Evolutionary conservation across 176 grass and related monocot genomes (phyloP), one percentile per base, ranked within the genome.

Genomic region (Oryza australiensis): DNA sequence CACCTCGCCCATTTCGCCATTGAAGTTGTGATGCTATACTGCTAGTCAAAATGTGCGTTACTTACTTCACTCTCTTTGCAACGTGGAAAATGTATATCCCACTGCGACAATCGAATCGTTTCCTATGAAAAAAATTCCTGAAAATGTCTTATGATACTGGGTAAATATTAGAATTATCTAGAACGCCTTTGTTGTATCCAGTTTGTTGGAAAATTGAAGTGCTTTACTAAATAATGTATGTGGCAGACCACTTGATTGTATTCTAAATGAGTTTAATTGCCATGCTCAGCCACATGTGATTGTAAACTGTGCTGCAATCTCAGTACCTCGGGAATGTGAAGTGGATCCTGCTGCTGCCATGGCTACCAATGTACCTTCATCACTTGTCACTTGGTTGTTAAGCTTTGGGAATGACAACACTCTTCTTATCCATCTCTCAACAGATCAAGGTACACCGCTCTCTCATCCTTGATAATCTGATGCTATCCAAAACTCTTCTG

Each of bases 381-480:
- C 90, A 53, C 88, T 98, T 41, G 43, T 98, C 11, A 70, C 76
- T 60, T 94, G 95, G 95, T 60, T 94, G 5, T 74, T 80, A 11
- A 85, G 75, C 66, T 98, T 86, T 62, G 71, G 63, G 13, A 88
- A 89, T 33, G 18, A 14, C 32, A 46, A 63, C 72, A 68, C 90
- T 62, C 92, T 98, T 66, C 42, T 94, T 32, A 88, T 98, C 78
- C 92, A 98, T 88, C 92, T 98, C 55, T 98, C 95, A 12, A 98
- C 92, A 22, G 95, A 94, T 84, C 95, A 98, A 98, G 92, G 95
- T 90, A 85, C 27, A 28, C 16, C 1, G 66, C 35, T 37, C 22
- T 30, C 64, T 51, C 42, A 5, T 86, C 0, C 16, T 18, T 57
- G 15, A 28, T 81, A 4, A 8, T 68, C 12, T 15, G 0, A 33